Conservation (phyloP, 2,329 filamentous ascomycete species). For the Ophiostoma perfectum region DNA sequence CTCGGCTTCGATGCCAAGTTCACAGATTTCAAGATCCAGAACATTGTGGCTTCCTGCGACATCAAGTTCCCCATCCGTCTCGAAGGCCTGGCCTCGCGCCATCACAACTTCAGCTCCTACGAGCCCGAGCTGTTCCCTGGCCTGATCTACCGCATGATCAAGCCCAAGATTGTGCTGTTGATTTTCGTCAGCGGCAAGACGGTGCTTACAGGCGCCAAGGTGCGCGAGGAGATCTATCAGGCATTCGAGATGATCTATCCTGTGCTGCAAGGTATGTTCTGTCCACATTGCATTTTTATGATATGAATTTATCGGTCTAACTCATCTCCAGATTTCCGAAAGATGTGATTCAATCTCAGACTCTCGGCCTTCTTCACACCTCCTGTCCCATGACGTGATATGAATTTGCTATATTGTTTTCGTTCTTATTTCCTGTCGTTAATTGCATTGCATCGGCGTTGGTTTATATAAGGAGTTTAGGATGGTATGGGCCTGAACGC, state of each 20-base stretch:
- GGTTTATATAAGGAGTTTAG: background rate
- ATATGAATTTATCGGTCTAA: slow-evolving; percentile 14
- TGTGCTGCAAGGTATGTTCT: slow-evolving; percentile 67
- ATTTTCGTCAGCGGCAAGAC: slow-evolving; percentile 99
- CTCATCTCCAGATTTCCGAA: slow-evolving; percentile 49
- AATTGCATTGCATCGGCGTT: slow-evolving; percentile 8
- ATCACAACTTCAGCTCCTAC: slow-evolving; percentile 99
- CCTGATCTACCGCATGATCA: slow-evolving; percentile 99
- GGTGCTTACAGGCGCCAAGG: slow-evolving; percentile 93
- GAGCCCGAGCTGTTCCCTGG: slow-evolving; percentile 98
- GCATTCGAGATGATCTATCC: slow-evolving; percentile 97
- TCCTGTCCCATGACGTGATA: background rate
- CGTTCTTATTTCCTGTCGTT: background rate
- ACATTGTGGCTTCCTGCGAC: slow-evolving; percentile 97
- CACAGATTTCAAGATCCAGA: slow-evolving; percentile 99
- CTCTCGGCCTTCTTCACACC: background rate
- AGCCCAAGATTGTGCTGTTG: slow-evolving; percentile 95
- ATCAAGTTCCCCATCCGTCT: slow-evolving; percentile 99
- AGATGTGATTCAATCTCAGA: slow-evolving; percentile 41
- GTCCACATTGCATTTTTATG: background rate
- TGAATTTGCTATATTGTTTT: background rate
- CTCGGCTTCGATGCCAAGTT: slow-evolving; percentile 99
- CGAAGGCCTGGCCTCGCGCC: slow-evolving; percentile 89
- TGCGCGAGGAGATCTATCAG: slow-evolving; percentile 96
- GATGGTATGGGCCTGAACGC: background rate